Evolutionary conservation across 306 rosid genomes (phyloP).

Genomic region (Notholithocarpus densiflorus): DNA sequence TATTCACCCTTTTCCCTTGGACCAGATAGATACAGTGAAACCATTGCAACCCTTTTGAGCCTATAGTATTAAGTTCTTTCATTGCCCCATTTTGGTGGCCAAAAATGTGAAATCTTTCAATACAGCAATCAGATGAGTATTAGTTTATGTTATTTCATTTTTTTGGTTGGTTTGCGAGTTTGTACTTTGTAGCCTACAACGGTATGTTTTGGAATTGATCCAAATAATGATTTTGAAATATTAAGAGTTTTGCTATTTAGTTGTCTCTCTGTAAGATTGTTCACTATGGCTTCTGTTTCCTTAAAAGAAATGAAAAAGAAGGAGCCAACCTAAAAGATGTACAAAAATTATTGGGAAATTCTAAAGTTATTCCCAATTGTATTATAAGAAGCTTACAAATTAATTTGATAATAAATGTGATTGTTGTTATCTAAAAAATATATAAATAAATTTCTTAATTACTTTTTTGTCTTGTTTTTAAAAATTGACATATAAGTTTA

Average conservation of each 20-base stretch:
- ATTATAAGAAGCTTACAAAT: no score
- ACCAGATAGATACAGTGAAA: conserved; percentile 18
- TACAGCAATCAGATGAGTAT: neutral
- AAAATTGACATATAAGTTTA: no score
- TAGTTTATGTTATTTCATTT: neutral
- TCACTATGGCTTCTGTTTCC: neutral
- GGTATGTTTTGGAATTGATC: neutral
- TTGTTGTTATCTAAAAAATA: no score
- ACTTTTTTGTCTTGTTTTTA: no score
- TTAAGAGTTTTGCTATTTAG: neutral
- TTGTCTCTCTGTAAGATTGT: neutral
- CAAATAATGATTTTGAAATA: neutral
- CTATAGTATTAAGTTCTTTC: neutral
- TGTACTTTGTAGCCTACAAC: neutral
- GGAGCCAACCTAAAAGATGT: no score
- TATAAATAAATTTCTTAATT: no score
- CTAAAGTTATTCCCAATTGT: no score
- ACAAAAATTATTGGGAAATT: no score
- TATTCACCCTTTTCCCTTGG: conserved; percentile 63
- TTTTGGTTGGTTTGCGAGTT: neutral
- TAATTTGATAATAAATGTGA: no score
- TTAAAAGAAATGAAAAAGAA: no score
- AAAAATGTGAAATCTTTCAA: neutral
- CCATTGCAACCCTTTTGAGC: neutral
- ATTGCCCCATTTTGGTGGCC: neutral